These are phyloP conservation scores for Colletotrichum incanum DNA, from an alignment of 2,329 filamentous ascomycete species.

Conservation along the genomic window DNA sequence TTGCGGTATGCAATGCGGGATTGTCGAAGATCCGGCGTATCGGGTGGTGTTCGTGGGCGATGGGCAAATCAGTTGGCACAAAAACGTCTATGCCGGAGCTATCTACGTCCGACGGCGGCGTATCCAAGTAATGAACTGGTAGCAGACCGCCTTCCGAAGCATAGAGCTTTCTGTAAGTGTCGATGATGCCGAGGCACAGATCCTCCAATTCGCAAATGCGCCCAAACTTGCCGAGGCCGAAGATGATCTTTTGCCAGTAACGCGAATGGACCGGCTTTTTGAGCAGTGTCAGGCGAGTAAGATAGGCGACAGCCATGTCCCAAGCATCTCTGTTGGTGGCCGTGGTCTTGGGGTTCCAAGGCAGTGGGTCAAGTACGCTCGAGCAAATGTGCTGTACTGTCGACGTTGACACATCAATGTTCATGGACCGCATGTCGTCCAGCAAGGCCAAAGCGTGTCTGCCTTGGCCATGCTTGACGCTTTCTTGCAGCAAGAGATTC, in stretches of 20 bases:
- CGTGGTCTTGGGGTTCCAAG: slow-evolving; percentile 18
- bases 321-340: slow-evolving; percentile 6
- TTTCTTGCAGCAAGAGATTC: slow-evolving; percentile 53
- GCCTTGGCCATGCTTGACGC: slow-evolving; percentile 49
- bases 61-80: slow-evolving; percentile 59
- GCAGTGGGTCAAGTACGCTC: slow-evolving; percentile 29
- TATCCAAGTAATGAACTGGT: slow-evolving; percentile 61
- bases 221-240: slow-evolving; percentile 60
- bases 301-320: slow-evolving; percentile 27
- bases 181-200: slow-evolving; percentile 60
- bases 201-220: slow-evolving; percentile 63
- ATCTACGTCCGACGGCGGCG: slow-evolving; percentile 49
- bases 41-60: slow-evolving; percentile 61
- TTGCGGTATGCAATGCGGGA: slow-evolving; percentile 54
- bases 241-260: slow-evolving; percentile 62
- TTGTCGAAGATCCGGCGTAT: slow-evolving; percentile 62
- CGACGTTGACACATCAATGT: slow-evolving; percentile 48
- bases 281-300: slow-evolving; percentile 27
- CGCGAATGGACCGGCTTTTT: slow-evolving; percentile 50
- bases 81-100: not conserved
- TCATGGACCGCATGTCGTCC: slow-evolving; percentile 55
- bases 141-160: slow-evolving; percentile 53
- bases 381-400: slow-evolving; percentile 35
- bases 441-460: slow-evolving; percentile 53
- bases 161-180: slow-evolving; percentile 53